Evolutionary conservation across 768 basidiomycete species (phyloP).

Genomic region (Mycena sanguinolenta): DNA sequence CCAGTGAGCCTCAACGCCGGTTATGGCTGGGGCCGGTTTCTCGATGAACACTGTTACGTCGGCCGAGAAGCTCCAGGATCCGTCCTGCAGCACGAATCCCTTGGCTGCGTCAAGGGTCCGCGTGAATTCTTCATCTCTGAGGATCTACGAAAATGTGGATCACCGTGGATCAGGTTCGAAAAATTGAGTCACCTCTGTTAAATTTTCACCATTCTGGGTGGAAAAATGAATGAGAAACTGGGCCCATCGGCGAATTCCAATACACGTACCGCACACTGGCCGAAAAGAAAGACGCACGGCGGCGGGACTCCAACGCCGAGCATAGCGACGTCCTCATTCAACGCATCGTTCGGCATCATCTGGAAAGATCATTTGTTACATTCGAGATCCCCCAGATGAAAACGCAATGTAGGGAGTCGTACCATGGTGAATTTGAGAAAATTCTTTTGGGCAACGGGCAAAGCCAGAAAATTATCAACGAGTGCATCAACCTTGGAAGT

Average conservation of each 20-base stretch:
- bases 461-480: slow-evolving; percentile 1
- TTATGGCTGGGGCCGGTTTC: background rate
- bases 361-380: background rate
- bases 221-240: background rate
- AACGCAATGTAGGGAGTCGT: background rate
- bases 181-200: background rate
- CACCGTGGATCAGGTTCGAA: background rate
- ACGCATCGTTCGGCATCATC: background rate
- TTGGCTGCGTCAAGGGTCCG: background rate
- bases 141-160: background rate
- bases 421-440: slow-evolving; percentile 1
- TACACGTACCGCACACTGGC: background rate
- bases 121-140: background rate
- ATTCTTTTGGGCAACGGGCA: background rate
- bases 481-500: slow-evolving; percentile 1
- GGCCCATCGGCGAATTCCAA: background rate
- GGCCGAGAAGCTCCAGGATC: background rate
- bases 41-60: background rate
- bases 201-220: background rate
- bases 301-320: background rate
- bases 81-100: background rate
- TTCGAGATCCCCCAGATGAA: background rate
- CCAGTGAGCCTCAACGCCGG: background rate
- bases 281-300: background rate
- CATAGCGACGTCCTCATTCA: background rate